These are phyloP conservation scores for Sporisorium scitamineum DNA, from an alignment of 1,284 basidiomycete species.

Conservation along the genomic window DNA sequence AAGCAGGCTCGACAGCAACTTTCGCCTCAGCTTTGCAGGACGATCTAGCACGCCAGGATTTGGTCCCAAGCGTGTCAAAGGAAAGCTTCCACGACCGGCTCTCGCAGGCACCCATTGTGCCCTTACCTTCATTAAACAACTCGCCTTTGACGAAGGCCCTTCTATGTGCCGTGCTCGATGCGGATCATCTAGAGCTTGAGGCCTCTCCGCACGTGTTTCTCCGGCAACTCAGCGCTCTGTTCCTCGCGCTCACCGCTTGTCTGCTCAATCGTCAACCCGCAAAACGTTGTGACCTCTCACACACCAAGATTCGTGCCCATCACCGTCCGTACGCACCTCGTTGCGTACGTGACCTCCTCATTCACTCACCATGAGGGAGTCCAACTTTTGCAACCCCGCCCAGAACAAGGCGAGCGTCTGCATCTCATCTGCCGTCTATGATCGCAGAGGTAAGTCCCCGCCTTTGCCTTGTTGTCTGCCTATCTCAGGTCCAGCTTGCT, in stretches of 20 bases:
- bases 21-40: not conserved
- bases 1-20: not conserved
- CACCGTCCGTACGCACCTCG: slow-evolving; percentile 17
- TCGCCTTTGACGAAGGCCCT: not conserved
- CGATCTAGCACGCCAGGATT: not conserved
- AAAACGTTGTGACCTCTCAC: not conserved
- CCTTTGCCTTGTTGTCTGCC: not conserved
- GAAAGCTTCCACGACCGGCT: not conserved
- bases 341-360: slow-evolving; percentile 33
- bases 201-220: not conserved
- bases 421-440: slow-evolving; percentile 93
- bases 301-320: not conserved
- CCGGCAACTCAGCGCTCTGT: slow-evolving; percentile 1
- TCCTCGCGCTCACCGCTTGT: slow-evolving; percentile 2
- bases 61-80: too few relatives aligned
- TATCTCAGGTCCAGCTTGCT: slow-evolving; percentile 12
- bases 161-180: slow-evolving; percentile 8
- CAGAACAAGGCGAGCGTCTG: slow-evolving; percentile 96
- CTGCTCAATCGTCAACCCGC: not conserved
- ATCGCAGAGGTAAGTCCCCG: slow-evolving; percentile 75
- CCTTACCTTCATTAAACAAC: not conserved
- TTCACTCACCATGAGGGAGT: slow-evolving; percentile 83
- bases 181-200: slow-evolving; percentile 5
- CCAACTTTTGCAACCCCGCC: slow-evolving; percentile 93
- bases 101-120: not conserved